Percentiles rank a stretch among this genome's conserved stretches.
These are phyloP conservation scores for Fusarium pseudocircinatum DNA, from an alignment of 2,329 filamentous ascomycete genomes.

Conservation along the genomic window DNA sequence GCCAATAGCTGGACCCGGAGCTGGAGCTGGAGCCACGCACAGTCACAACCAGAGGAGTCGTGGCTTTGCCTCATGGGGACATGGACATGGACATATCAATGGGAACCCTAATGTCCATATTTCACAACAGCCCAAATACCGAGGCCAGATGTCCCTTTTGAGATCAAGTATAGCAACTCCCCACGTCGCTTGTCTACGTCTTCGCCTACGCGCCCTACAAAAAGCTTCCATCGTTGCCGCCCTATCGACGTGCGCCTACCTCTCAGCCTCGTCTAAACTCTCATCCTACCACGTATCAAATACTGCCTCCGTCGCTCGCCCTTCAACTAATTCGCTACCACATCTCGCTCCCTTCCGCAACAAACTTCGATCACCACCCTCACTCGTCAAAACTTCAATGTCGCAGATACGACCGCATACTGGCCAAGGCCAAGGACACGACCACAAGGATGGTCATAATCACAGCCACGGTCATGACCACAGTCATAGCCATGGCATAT, in stretches of 20 bases:
- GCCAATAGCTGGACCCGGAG: constrained; percentile 24
- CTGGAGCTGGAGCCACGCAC: constrained; percentile 12
- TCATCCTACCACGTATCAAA: constrained; percentile 31
- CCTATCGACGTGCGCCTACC: constrained; percentile 40
- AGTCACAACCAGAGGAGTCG: constrained; percentile 18
- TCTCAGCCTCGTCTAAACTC: constrained; percentile 35
- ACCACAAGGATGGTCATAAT: constrained; percentile 28
- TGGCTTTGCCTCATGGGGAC: constrained; percentile 37
- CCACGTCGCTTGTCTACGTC: constrained; percentile 33
- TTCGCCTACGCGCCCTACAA: constrained; percentile 36
- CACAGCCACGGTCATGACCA: constrained; percentile 41
- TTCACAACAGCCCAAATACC: constrained; percentile 28
- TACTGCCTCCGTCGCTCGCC: constrained; percentile 21
- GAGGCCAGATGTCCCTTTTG: constrained; percentile 39
- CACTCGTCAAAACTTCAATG: constrained; percentile 45
- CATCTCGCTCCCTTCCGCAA: constrained; percentile 37
- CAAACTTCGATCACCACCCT: constrained; percentile 30
- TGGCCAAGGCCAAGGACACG: constrained; percentile 35
- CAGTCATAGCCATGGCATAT: constrained; percentile 34
- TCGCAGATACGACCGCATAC: constrained; percentile 47
- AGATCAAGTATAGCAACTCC: constrained; percentile 32
- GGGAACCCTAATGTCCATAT: constrained; percentile 32
- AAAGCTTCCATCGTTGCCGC: constrained; percentile 40
- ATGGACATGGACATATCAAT: constrained; percentile 17
- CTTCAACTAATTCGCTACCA: constrained; percentile 33